phyloP scores from a whole-genome alignment of 176 grass and related monocot species.

The Urochloa ruziziensis region DNA sequence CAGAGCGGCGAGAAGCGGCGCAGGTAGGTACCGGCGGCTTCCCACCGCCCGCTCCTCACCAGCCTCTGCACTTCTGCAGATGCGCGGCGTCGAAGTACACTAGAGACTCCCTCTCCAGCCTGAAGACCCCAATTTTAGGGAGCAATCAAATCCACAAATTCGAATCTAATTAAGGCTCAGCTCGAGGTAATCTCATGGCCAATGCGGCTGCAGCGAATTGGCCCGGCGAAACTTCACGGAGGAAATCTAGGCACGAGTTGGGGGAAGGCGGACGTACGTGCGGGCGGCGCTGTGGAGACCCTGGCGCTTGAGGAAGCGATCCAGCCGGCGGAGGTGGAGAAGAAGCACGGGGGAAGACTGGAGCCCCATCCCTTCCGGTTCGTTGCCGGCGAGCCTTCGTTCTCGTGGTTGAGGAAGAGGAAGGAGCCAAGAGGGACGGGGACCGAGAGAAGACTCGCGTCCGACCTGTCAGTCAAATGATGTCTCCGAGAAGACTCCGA shows the following conservation, averaged over 20 bases:
- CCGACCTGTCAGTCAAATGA: too few species aligned
- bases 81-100: slow-evolving; percentile 10
- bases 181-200: neutral
- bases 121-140: neutral
- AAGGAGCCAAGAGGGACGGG: too few species aligned
- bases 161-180: neutral
- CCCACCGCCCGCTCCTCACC: neutral
- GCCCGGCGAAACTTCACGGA: neutral
- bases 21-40: neutral
- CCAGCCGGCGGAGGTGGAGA: neutral
- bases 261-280: neutral
- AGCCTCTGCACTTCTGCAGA: neutral
- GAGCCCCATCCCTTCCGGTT: neutral
- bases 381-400: neutral
- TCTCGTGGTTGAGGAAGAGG: too few species aligned
- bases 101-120: slow-evolving; percentile 29
- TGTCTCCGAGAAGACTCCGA: too few species aligned
- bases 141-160: neutral
- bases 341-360: neutral
- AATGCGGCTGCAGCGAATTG: neutral
- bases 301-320: slow-evolving; percentile 9
- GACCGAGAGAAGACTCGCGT: too few species aligned
- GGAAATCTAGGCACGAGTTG: neutral
- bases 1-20: neutral
- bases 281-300: neutral